Conservation (phyloP, 495 filamentous ascomycete species). For the Poronia punctata region DNA sequence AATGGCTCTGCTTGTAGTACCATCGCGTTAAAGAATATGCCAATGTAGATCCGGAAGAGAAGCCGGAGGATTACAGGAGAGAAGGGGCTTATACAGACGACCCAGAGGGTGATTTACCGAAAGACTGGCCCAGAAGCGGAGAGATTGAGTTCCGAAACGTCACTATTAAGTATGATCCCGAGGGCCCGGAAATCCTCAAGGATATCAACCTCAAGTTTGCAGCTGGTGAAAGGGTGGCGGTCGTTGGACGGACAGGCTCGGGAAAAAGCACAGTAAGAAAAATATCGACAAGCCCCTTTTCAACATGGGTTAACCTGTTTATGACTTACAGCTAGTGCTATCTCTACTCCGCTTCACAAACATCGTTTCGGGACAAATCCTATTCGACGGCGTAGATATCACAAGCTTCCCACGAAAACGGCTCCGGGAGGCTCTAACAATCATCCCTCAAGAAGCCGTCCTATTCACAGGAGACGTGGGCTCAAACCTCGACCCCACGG, state of each 20-base stretch:
- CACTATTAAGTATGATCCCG: constrained; percentile 40
- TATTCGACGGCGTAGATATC: constrained; percentile 49
- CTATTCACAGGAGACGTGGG: constrained; percentile 46
- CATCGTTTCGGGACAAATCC: constrained; percentile 39
- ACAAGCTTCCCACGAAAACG: constrained; percentile 39
- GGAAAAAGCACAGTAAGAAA: constrained; percentile 49
- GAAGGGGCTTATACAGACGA: constrained; percentile 20
- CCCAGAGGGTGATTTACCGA: constrained; percentile 22
- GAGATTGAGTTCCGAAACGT: constrained; percentile 44
- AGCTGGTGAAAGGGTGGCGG: constrained; percentile 47
- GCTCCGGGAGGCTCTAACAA: constrained; percentile 45
- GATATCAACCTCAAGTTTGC: constrained; percentile 43
- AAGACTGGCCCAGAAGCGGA: constrained; percentile 42
- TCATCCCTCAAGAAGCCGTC: constrained; percentile 52
- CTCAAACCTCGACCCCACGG: constrained; percentile 45
- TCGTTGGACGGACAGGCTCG: constrained; percentile 52
- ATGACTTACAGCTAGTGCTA: constrained; percentile 37
- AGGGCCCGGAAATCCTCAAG: constrained; percentile 44
- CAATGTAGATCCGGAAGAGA: constrained; percentile 39
- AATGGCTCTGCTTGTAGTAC: constrained; percentile 18
- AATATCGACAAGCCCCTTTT: not conserved
- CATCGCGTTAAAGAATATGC: constrained; percentile 44
- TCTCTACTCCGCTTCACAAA: constrained; percentile 51
- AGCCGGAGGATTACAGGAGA: constrained; percentile 19
- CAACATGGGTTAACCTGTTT: constrained; percentile 12